Conservation (phyloP, 768 basidiomycete genomes). For the Rhizopogon salebrosus region DNA sequence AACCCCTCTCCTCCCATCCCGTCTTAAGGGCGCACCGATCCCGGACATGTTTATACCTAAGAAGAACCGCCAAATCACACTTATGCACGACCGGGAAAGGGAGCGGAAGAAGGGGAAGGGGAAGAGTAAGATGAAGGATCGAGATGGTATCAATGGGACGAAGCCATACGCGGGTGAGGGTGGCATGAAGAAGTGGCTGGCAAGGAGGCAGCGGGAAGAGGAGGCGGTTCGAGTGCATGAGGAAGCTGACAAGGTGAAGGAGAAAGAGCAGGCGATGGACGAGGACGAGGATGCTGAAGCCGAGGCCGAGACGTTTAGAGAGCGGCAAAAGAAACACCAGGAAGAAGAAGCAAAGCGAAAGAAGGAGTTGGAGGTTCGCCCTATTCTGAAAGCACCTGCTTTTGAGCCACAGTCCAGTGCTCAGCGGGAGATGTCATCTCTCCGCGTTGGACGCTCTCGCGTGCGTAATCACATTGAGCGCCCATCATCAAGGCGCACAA, state of each 20-base stretch:
- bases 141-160: constrained; percentile 41
- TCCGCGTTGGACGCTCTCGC: constrained; percentile 63
- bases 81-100: constrained; percentile 57
- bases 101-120: constrained; percentile 36
- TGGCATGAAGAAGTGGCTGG: constrained; percentile 73
- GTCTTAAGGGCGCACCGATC: constrained; percentile 34
- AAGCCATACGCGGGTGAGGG: constrained; percentile 80
- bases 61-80: constrained; percentile 34
- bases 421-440: constrained; percentile 38
- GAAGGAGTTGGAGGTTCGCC: constrained; percentile 11
- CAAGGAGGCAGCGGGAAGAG: constrained; percentile 54
- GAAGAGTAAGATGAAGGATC: constrained; percentile 30
- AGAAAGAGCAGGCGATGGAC: constrained; percentile 28
- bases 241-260: constrained; percentile 20
- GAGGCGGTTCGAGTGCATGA: constrained; percentile 31
- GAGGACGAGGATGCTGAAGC: constrained; percentile 29
- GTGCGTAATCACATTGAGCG: constrained; percentile 57
- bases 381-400: constrained; percentile 10
- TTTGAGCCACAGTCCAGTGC: constrained; percentile 16
- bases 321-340: constrained; percentile 13
- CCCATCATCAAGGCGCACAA: constrained; percentile 41
- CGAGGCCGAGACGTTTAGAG: constrained; percentile 9
- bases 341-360: constrained; percentile 4
- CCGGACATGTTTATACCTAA: constrained; percentile 64
- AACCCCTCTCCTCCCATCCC: constrained; percentile 72